A percentile compares a stretch with the other conserved stretches of the same genome.
phyloP scores from a whole-genome alignment of 352 stramenopile genomes.

The Globisporangium cylindrosporum region DNA sequence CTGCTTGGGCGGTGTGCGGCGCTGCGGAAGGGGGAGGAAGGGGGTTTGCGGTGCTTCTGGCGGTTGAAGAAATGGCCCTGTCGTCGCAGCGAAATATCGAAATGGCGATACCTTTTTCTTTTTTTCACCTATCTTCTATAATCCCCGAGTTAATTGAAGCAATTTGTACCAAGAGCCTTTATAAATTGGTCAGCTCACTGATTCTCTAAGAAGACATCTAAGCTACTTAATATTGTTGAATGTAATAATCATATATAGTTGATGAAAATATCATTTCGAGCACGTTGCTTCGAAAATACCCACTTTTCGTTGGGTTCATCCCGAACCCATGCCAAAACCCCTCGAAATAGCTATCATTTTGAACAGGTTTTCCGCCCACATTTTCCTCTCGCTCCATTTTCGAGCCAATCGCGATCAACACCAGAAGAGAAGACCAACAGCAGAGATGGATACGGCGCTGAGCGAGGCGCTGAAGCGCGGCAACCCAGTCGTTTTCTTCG shows the following conservation, averaged over 20 bases:
- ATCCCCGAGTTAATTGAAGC: background rate
- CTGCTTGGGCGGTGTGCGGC: background rate
- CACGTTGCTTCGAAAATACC: background rate
- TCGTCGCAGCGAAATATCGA: background rate
- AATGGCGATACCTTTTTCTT: background rate
- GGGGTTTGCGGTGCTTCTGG: slow-evolving; percentile 1
- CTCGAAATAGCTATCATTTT: background rate
- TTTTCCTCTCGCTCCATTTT: background rate
- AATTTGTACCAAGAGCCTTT: background rate
- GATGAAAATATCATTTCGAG: background rate
- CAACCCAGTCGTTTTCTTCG: slow-evolving; percentile 96
- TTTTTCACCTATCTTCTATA: background rate
- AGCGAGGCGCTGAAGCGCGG: slow-evolving; percentile 91
- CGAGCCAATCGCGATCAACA: background rate
- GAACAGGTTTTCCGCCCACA: background rate
- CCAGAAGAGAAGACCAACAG: slow-evolving; percentile 1
- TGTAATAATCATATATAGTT: background rate
- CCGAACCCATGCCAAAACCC: background rate
- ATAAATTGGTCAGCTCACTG: background rate
- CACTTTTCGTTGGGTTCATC: slow-evolving; percentile 2
- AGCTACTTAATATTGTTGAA: background rate
- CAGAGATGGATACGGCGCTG: slow-evolving; percentile 79
- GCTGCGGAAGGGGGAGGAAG: background rate
- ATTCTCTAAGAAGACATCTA: background rate
- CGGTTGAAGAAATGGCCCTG: background rate